A percentile compares a stretch with the other conserved stretches of the same genome.
phyloP scores from a whole-genome alignment of 2,329 filamentous ascomycete species.

The Botrytis elliptica region DNA sequence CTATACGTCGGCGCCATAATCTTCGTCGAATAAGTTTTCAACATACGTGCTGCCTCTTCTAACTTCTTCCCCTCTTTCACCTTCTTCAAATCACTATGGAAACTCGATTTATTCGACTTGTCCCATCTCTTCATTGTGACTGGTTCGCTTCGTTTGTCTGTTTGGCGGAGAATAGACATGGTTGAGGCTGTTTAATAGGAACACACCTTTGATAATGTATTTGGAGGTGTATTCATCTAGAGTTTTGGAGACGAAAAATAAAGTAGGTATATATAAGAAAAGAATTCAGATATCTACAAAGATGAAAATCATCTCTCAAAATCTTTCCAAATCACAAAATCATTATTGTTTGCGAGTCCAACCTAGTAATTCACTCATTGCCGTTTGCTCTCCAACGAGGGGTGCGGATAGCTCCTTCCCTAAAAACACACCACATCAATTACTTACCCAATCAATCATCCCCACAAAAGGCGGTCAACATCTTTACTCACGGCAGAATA shows the following conservation, averaged over 20 bases:
- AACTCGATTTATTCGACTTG: not conserved
- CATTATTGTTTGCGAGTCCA: not conserved
- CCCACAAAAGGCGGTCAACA: not conserved
- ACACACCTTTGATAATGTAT: not conserved
- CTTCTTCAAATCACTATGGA: not conserved
- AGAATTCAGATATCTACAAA: too few species aligned
- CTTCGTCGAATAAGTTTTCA: not conserved
- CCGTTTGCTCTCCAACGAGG: not conserved
- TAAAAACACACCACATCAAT: not conserved
- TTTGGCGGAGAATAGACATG: not conserved
- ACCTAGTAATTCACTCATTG: not conserved
- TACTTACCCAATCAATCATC: not conserved
- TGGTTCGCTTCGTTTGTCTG: not conserved
- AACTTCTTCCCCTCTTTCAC: not conserved
- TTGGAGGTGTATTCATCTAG: not conserved
- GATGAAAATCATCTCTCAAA: not conserved
- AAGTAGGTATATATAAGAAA: not conserved
- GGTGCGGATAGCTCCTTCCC: not conserved
- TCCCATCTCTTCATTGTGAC: not conserved
- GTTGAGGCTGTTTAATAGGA: not conserved
- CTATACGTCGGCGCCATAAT: slow-evolving; percentile 16
- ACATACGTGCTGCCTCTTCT: too few species aligned
- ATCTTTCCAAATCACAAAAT: not conserved
- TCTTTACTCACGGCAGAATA: not conserved
- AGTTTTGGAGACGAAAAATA: not conserved